A percentile compares a stretch with the other conserved stretches of the same genome.
Conservation (phyloP, 192 early-diverging fungal genomes). For the Phlyctochytrium bullatum region DNA sequence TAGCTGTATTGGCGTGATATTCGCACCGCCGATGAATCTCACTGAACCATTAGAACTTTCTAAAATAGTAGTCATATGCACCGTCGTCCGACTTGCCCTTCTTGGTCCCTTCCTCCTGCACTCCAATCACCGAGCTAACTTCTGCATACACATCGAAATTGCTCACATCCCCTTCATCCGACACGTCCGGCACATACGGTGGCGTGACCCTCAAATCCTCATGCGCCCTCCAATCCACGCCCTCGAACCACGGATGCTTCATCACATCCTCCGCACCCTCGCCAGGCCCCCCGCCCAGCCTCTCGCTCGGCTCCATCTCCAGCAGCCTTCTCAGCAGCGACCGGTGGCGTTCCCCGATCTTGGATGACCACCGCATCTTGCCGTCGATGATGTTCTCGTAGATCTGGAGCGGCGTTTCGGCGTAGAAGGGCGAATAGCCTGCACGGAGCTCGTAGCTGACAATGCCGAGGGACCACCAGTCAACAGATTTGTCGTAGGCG, state of each 20-base stretch:
- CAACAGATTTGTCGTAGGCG: constrained; percentile 81
- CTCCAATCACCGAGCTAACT: too few relatives aligned
- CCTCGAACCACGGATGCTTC: constrained; percentile 69
- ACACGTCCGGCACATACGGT: too few relatives aligned
- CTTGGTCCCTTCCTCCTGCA: too few relatives aligned
- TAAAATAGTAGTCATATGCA: too few relatives aligned
- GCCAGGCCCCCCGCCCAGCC: constrained; percentile 53
- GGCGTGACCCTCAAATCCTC: too few relatives aligned
- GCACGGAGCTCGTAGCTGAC: constrained; percentile 85
- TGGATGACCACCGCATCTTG: constrained; percentile 58
- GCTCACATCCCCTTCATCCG: too few relatives aligned
- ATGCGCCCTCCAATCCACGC: constrained; percentile 78
- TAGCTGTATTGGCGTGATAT: too few relatives aligned
- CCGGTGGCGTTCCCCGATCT: constrained; percentile 22
- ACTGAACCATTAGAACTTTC: too few relatives aligned
- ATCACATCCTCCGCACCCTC: constrained; percentile 69
- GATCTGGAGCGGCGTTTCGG: constrained; percentile 78
- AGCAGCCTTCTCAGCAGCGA: constrained; percentile 30
- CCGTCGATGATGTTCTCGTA: constrained; percentile 87
- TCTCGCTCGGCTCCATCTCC: constrained; percentile 69
- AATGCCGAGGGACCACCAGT: constrained; percentile 96
- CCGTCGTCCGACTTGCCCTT: too few relatives aligned
- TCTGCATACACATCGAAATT: too few relatives aligned
- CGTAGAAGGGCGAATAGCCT: constrained; percentile 88
- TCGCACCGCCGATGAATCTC: too few relatives aligned